Conservation (phyloP, 768 basidiomycete species). For the Trametes sanguinea region DNA sequence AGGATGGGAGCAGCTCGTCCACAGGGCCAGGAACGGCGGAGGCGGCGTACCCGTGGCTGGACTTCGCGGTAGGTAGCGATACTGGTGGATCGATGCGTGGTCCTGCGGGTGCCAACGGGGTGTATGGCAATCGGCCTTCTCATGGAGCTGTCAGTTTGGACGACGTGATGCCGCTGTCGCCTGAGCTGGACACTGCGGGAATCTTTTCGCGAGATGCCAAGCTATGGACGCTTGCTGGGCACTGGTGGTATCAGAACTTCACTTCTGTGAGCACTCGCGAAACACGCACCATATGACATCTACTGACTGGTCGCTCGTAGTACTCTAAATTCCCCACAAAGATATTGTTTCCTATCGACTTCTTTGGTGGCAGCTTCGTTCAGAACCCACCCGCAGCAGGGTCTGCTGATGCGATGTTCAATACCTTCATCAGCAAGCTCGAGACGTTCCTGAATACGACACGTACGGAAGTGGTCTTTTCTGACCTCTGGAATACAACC, state of each 20-base stretch:
- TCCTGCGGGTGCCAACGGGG: slow-evolving; percentile 33
- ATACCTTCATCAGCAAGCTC: slow-evolving; percentile 31
- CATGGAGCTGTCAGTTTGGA: slow-evolving; percentile 31
- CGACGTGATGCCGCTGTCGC: slow-evolving; percentile 35
- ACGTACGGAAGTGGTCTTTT: slow-evolving; percentile 29
- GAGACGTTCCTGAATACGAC: slow-evolving; percentile 32
- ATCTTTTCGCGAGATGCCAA: slow-evolving; percentile 34
- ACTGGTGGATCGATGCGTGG: slow-evolving; percentile 36
- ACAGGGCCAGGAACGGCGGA: slow-evolving; percentile 32
- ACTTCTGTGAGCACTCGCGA: slow-evolving; percentile 20
- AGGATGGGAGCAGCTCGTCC: slow-evolving; percentile 34
- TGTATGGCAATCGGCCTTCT: slow-evolving; percentile 33
- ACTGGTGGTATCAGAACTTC: slow-evolving; percentile 35
- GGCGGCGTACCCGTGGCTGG: slow-evolving; percentile 33
- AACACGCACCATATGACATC: no score
- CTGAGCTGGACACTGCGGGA: slow-evolving; percentile 32
- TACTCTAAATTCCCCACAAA: slow-evolving; percentile 31
- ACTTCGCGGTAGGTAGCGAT: slow-evolving; percentile 34
- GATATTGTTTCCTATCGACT: slow-evolving; percentile 32
- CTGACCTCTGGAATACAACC: slow-evolving; percentile 27
- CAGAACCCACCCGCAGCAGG: slow-evolving; percentile 25
- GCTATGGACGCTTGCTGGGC: slow-evolving; percentile 28
- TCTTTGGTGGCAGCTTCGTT: slow-evolving; percentile 29
- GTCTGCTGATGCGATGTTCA: slow-evolving; percentile 28
- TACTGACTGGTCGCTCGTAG: slow-evolving; percentile 12